phyloP scores from a whole-genome alignment of 345 rosid genomes.

The Arabis alpina region DNA sequence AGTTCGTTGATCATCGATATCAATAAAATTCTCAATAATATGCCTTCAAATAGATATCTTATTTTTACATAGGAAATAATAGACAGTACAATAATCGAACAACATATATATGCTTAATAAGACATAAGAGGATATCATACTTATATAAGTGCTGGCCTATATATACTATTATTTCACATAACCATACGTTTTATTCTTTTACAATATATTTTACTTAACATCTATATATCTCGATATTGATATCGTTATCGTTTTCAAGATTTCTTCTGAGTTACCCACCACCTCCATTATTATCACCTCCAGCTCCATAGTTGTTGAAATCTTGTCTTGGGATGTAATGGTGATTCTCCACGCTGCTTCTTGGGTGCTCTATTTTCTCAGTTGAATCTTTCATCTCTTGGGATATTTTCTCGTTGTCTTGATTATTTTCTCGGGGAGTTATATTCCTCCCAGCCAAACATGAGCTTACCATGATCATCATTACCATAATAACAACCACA shows the following conservation, averaged over 20 bases:
- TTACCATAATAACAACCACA: slow-evolving; percentile 10
- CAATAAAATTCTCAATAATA: too few species aligned
- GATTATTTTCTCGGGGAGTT: slow-evolving; percentile 13
- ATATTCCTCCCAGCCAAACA: slow-evolving; percentile 31
- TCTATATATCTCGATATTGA: background rate
- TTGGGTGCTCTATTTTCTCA: slow-evolving; percentile 39
- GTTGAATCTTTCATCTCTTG: background rate
- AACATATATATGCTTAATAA: background rate
- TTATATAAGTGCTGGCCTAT: background rate
- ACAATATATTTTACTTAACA: background rate
- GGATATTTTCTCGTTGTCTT: slow-evolving; percentile 8
- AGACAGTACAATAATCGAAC: slow-evolving; percentile 7
- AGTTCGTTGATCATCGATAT: too few species aligned
- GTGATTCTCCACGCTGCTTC: slow-evolving; percentile 48
- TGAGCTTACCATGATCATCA: slow-evolving; percentile 31
- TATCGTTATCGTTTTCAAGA: background rate
- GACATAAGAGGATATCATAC: background rate
- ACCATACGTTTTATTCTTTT: background rate
- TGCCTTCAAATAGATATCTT: too few species aligned
- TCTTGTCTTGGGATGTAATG: slow-evolving; percentile 62
- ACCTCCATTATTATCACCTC: slow-evolving; percentile 46
- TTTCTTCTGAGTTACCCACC: slow-evolving; percentile 24
- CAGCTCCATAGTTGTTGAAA: slow-evolving; percentile 46
- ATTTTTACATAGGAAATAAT: background rate
- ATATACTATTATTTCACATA: slow-evolving; percentile 14